Evolutionary conservation across 2,329 filamentous ascomycete genomes (phyloP).

Genomic region (Pestalotiopsis sp.): DNA sequence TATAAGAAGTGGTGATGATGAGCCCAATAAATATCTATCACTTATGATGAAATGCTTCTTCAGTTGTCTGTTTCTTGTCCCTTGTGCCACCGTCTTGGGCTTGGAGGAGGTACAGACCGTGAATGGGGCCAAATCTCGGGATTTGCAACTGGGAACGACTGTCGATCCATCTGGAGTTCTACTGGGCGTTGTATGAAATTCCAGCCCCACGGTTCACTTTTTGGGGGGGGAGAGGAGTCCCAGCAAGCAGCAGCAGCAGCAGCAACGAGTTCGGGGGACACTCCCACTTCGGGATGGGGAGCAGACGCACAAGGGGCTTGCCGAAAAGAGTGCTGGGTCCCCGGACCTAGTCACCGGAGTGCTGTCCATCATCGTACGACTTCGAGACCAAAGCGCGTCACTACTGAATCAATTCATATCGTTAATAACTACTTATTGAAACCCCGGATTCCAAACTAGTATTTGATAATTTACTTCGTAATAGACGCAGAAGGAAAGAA

Average conservation of each 20-base stretch:
- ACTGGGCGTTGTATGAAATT: not conserved
- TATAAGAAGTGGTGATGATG: not conserved
- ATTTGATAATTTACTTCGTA: too few relatives aligned
- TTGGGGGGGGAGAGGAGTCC: not conserved
- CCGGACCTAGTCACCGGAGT: not conserved
- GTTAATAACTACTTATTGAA: not conserved
- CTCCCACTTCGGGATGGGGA: not conserved
- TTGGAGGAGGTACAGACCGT: not conserved
- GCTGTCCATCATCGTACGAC: constrained; percentile 4
- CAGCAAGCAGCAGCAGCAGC: not conserved
- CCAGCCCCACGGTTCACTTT: not conserved
- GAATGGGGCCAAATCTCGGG: not conserved
- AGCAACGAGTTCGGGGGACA: not conserved
- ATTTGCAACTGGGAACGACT: not conserved
- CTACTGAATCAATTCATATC: not conserved
- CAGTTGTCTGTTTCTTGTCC: not conserved
- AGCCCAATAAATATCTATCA: too few relatives aligned
- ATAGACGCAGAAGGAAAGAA: too few relatives aligned
- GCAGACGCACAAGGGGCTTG: not conserved
- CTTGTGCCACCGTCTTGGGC: not conserved
- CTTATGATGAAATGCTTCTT: too few relatives aligned
- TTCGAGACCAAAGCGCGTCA: not conserved
- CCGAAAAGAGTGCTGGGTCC: not conserved
- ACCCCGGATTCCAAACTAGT: not conserved
- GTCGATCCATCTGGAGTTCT: not conserved